A percentile compares a stretch with the other conserved stretches of the same genome.
These are phyloP conservation scores for Thelonectria olida DNA, from an alignment of 2,329 filamentous ascomycete species.

Conservation along the genomic window DNA sequence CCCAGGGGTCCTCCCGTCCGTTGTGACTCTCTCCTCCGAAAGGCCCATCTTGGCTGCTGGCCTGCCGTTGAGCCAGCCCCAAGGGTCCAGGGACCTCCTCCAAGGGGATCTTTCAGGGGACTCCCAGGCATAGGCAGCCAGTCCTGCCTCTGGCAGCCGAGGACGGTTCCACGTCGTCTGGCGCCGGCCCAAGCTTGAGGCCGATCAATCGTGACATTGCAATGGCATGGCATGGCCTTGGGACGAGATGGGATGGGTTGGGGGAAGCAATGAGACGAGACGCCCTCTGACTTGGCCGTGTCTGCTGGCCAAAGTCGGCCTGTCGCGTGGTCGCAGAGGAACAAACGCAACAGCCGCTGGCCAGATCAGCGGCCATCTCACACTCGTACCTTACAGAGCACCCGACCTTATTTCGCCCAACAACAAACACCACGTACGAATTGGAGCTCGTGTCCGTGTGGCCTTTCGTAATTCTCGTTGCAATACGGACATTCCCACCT, in stretches of 20 bases:
- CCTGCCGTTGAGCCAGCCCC: background rate
- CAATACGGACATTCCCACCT: constrained; percentile 31
- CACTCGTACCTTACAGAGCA: background rate
- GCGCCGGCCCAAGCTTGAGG: constrained; percentile 27
- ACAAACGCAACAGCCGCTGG: constrained; percentile 31
- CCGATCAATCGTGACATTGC: constrained; percentile 31
- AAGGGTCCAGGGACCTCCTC: constrained; percentile 17
- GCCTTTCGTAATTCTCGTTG: background rate
- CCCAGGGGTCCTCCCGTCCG: constrained; percentile 36
- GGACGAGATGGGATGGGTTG: constrained; percentile 32
- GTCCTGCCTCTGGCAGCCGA: constrained; percentile 25
- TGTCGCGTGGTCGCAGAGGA: constrained; percentile 29
- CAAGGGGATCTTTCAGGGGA: constrained; percentile 28
- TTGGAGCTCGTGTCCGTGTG: background rate
- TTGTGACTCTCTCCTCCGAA: constrained; percentile 16
- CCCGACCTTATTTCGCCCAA: too few species aligned
- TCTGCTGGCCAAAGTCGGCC: constrained; percentile 28
- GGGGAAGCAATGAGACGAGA: constrained; percentile 31
- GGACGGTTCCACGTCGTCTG: constrained; percentile 31
- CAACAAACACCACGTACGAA: background rate
- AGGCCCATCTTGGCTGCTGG: constrained; percentile 3
- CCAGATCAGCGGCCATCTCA: constrained; percentile 20
- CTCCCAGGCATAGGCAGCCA: constrained; percentile 27
- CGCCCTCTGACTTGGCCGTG: constrained; percentile 20
- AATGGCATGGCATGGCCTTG: constrained; percentile 36